These are phyloP conservation scores for Ceratobasidium papillatum DNA, from an alignment of 1,284 basidiomycete species.

Conservation along the genomic window DNA sequence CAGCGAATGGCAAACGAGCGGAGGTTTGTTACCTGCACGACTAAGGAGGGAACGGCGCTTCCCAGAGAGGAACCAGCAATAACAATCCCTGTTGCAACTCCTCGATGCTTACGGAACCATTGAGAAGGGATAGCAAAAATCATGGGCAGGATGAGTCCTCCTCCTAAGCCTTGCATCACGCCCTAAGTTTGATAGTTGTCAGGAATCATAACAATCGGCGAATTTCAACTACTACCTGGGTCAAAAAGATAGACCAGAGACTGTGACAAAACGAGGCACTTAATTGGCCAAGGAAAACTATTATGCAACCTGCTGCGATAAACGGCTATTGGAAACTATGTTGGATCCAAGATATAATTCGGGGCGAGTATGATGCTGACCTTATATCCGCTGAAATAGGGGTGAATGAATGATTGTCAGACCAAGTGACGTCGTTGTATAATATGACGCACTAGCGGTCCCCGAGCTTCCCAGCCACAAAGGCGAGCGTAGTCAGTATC, in stretches of 20 bases:
- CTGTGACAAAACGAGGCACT: constrained; percentile 44
- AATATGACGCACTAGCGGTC: constrained; percentile 40
- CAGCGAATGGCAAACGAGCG: neutral
- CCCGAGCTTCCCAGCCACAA: constrained; percentile 37
- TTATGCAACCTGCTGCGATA: constrained; percentile 41
- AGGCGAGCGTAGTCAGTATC: neutral
- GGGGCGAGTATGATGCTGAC: neutral
- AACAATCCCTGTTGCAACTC: constrained; percentile 48
- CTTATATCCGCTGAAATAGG: neutral
- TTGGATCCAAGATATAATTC: neutral
- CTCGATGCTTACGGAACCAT: constrained; percentile 48
- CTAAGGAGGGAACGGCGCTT: constrained; percentile 16
- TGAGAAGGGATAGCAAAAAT: constrained; percentile 46
- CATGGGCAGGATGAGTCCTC: constrained; percentile 45
- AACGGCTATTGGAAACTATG: constrained; percentile 22
- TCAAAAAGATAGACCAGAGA: constrained; percentile 46
- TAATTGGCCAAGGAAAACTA: constrained; percentile 43
- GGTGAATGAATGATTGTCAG: neutral
- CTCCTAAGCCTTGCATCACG: constrained; percentile 43
- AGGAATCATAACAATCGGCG: too few species aligned
- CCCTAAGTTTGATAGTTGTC: constrained; percentile 29
- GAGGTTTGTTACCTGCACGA: constrained; percentile 10
- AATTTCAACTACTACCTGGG: constrained; percentile 40
- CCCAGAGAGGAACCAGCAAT: constrained; percentile 47
- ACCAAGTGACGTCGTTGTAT: neutral